Percentiles rank a stretch among this genome's conserved stretches.
Evolutionary conservation across 495 filamentous ascomycete species (phyloP).

Genomic region (Neurospora hispaniola): DNA sequence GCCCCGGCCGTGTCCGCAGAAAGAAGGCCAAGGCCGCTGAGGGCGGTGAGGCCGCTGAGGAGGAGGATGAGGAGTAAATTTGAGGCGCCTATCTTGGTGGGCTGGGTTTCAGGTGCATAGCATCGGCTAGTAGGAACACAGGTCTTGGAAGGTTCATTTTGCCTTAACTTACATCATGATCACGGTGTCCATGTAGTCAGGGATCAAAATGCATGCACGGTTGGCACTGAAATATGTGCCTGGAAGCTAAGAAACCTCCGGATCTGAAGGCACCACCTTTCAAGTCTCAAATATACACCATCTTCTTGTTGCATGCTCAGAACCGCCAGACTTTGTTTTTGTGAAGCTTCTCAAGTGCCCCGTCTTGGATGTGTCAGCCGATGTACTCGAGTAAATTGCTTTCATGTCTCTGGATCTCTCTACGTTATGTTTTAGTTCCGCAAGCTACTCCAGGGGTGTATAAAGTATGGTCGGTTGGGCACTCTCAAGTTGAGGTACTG

Average conservation of each 20-base stretch:
- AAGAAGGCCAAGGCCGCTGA: slow-evolving; percentile 98
- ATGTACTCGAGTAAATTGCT: background rate
- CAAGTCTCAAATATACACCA: slow-evolving; percentile 7
- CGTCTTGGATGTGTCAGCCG: background rate
- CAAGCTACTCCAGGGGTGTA: background rate
- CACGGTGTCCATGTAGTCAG: slow-evolving; percentile 21
- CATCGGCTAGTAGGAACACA: slow-evolving; percentile 32
- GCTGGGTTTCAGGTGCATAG: slow-evolving; percentile 21
- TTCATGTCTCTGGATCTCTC: background rate
- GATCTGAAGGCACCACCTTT: background rate
- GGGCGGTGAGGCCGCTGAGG: slow-evolving; percentile 74
- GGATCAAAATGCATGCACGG: slow-evolving; percentile 20
- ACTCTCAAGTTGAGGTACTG: background rate
- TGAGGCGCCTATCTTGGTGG: slow-evolving; percentile 16
- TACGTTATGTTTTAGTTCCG: background rate
- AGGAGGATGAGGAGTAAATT: slow-evolving; percentile 74
- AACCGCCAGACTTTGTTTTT: background rate
- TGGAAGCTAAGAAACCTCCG: slow-evolving; percentile 7
- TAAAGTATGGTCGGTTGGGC: background rate
- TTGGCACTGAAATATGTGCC: slow-evolving; percentile 12
- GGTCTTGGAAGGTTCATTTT: slow-evolving; percentile 20
- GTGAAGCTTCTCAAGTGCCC: background rate
- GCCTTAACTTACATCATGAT: slow-evolving; percentile 19
- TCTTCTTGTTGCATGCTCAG: background rate
- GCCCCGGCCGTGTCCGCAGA: slow-evolving; percentile 89